These are phyloP conservation scores for Singerocomus inundabilis DNA, from an alignment of 1,284 basidiomycete species.

Conservation along the genomic window DNA sequence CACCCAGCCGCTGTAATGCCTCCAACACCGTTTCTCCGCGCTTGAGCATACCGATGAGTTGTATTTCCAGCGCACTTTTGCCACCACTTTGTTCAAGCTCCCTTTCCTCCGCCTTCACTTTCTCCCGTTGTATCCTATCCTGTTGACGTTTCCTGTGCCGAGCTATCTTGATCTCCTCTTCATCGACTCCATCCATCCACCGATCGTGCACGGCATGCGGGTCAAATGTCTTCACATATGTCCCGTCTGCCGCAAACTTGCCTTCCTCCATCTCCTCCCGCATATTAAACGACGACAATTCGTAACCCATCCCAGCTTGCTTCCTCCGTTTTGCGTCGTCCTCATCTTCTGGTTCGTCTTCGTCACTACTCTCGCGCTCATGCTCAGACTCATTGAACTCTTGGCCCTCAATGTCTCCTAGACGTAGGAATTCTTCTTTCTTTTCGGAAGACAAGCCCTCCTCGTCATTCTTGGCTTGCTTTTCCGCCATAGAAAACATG, in stretches of 20 bases:
- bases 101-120: slow-evolving; percentile 70
- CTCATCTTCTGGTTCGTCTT: slow-evolving; percentile 70
- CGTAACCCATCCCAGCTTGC: slow-evolving; percentile 90
- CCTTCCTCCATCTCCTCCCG: slow-evolving; percentile 97
- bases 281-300: slow-evolving; percentile 98
- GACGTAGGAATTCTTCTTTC: slow-evolving; percentile 73
- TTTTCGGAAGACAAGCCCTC: slow-evolving; percentile 41
- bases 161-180: slow-evolving; percentile 84
- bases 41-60: slow-evolving; percentile 73
- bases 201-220: slow-evolving; percentile 90
- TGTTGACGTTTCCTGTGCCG: slow-evolving; percentile 64
- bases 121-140: slow-evolving; percentile 69
- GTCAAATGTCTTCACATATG: slow-evolving; percentile 84
- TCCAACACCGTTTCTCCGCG: slow-evolving; percentile 91
- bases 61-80: slow-evolving; percentile 64
- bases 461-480: slow-evolving; percentile 46
- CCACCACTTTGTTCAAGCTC: slow-evolving; percentile 64
- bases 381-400: slow-evolving; percentile 68
- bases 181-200: slow-evolving; percentile 92
- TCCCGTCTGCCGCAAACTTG: slow-evolving; percentile 93
- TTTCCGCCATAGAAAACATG: slow-evolving; percentile 79
- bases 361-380: slow-evolving; percentile 46
- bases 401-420: slow-evolving; percentile 96
- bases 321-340: slow-evolving; percentile 71
- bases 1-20: slow-evolving; percentile 84